Evolutionary conservation across 2,329 filamentous ascomycete species (phyloP).

Genomic region (Fusarium mexicanum): DNA sequence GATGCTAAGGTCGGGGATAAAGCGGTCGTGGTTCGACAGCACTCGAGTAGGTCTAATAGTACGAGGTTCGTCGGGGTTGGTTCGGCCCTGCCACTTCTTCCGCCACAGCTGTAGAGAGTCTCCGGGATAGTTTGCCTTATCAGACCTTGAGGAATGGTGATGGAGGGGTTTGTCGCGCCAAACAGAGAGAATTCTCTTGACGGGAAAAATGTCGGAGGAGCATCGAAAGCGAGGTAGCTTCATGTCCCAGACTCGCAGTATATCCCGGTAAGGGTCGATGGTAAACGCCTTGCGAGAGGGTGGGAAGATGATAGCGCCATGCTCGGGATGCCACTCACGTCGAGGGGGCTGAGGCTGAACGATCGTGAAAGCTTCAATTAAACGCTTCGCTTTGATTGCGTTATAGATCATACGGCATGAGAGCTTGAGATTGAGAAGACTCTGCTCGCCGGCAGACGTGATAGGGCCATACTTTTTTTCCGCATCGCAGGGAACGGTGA

Average conservation of each 20-base stretch:
- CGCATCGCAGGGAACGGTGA: neutral
- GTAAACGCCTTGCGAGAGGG: neutral
- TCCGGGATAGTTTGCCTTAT: neutral
- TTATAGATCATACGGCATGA: neutral
- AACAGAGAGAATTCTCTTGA: neutral
- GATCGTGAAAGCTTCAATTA: neutral
- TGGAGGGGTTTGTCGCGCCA: neutral
- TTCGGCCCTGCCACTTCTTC: neutral
- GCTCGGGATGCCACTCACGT: neutral
- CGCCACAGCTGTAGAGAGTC: neutral
- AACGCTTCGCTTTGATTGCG: neutral
- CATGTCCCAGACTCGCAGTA: neutral
- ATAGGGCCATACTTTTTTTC: neutral
- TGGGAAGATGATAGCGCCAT: neutral
- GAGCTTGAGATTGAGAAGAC: neutral
- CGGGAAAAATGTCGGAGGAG: neutral
- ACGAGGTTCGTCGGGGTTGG: neutral
- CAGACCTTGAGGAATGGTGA: neutral
- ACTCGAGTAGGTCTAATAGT: neutral
- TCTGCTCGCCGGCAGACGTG: neutral
- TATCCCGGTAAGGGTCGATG: neutral
- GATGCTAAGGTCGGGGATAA: neutral
- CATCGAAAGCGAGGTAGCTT: neutral
- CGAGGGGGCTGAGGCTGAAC: neutral
- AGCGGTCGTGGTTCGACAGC: neutral